A percentile compares a stretch with the other conserved stretches of the same genome.
phyloP scores from a whole-genome alignment of 2,329 filamentous ascomycete species.

The Colletotrichum gigasporum region DNA sequence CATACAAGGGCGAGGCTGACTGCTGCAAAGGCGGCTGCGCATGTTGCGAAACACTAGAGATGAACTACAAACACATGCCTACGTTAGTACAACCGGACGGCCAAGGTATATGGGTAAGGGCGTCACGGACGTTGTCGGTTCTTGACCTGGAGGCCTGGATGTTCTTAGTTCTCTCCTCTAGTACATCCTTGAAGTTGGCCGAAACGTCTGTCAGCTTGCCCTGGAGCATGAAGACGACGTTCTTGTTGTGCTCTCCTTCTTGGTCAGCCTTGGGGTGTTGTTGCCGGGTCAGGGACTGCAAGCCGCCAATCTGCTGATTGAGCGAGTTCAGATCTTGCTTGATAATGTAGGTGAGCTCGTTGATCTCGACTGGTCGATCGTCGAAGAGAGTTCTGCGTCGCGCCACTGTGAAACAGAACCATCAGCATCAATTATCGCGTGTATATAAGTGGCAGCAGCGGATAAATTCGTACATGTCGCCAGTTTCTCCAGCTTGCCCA shows the following conservation, averaged over 20 bases:
- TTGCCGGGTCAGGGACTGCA: slow-evolving; percentile 81
- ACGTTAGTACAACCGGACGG: neutral
- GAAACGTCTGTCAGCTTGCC: slow-evolving; percentile 89
- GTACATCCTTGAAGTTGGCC: slow-evolving; percentile 95
- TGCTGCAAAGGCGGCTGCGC: slow-evolving; percentile 74
- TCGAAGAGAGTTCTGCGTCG: slow-evolving; percentile 97
- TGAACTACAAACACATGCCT: slow-evolving; percentile 61
- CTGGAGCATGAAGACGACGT: slow-evolving; percentile 91
- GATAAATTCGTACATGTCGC: slow-evolving; percentile 72
- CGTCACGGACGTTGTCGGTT: slow-evolving; percentile 80
- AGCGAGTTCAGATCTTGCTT: slow-evolving; percentile 90
- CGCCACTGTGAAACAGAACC: slow-evolving; percentile 69
- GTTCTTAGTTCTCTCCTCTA: slow-evolving; percentile 96
- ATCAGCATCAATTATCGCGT: slow-evolving; percentile 9
- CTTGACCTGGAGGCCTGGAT: slow-evolving; percentile 92
- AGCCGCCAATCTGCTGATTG: slow-evolving; percentile 85
- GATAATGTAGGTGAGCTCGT: slow-evolving; percentile 92
- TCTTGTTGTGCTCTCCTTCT: slow-evolving; percentile 97
- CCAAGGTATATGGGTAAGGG: neutral
- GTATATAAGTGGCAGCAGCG: neutral
- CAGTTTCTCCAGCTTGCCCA: slow-evolving; percentile 93
- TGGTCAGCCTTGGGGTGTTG: slow-evolving; percentile 80
- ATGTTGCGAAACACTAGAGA: slow-evolving; percentile 86
- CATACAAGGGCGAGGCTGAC: slow-evolving; percentile 88
- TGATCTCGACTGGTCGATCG: slow-evolving; percentile 93